phyloP scores from a whole-genome alignment of 352 stramenopile genomes.

The Aphanomyces stellatus region DNA sequence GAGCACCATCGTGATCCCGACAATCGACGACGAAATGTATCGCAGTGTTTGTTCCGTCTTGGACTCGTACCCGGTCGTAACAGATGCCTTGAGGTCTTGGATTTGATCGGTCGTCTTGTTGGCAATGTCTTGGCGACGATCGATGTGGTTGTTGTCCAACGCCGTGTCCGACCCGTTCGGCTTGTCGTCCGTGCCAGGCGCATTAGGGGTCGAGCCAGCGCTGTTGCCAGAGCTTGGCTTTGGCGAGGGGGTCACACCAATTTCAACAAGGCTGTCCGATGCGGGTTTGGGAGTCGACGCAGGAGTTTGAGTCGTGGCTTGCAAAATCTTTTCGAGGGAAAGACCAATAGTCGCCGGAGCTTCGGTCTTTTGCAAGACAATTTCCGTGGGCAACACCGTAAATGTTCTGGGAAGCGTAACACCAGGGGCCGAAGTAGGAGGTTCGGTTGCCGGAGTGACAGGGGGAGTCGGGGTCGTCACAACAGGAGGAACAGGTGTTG shows the following conservation, averaged over 20 bases:
- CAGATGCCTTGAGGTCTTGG: neutral
- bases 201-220: too few relatives aligned
- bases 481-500: neutral
- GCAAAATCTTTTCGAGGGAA: neutral
- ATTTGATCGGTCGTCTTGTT: neutral
- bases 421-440: too few relatives aligned
- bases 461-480: neutral
- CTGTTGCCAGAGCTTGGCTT: too few relatives aligned
- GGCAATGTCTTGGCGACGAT: neutral
- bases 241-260: too few relatives aligned
- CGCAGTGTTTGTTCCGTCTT: constrained; percentile 1
- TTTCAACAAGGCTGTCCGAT: neutral
- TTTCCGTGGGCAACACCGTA: neutral
- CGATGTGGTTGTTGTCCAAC: neutral
- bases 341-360: neutral
- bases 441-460: too few relatives aligned
- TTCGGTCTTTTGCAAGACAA: neutral
- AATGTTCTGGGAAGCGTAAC: neutral
- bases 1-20: constrained; percentile 4
- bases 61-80: constrained; percentile 9
- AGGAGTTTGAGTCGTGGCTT: neutral
- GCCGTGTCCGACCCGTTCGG: neutral
- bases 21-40: constrained; percentile 8
- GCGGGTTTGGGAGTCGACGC: neutral
- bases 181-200: too few relatives aligned